A percentile compares a stretch with the other conserved stretches of the same genome.
Evolutionary conservation across 2,329 filamentous ascomycete genomes (phyloP).

Genomic region (Neofusicoccum laricinum): DNA sequence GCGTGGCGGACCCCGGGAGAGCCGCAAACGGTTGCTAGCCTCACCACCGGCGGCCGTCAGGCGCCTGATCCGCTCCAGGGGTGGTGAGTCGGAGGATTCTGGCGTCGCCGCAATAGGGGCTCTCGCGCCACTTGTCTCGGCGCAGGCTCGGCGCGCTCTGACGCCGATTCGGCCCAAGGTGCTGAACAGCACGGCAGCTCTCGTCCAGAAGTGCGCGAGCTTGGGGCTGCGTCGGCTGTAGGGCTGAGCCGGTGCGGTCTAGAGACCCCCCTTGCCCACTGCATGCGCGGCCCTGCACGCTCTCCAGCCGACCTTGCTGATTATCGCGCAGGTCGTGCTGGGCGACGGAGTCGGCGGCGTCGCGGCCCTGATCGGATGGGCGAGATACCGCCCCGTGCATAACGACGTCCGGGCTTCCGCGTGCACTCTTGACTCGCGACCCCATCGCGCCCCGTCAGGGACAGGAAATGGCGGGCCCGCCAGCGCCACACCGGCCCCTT

Average conservation of each 20-base stretch:
- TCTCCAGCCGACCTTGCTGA: background rate
- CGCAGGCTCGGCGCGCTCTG: background rate
- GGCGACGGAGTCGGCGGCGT: background rate
- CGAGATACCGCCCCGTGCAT: background rate
- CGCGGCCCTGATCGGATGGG: background rate
- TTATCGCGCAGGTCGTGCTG: background rate
- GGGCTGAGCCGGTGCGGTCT: background rate
- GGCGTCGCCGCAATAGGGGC: background rate
- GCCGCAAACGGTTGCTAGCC: slow-evolving; percentile 7
- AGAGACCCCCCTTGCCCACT: background rate
- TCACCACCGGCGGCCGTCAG: background rate
- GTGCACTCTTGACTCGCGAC: background rate
- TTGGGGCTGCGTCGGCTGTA: background rate
- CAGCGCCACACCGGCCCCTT: slow-evolving; percentile 7
- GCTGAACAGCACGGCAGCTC: background rate
- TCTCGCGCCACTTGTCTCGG: slow-evolving; percentile 6
- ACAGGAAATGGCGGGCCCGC: background rate
- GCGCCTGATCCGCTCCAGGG: background rate
- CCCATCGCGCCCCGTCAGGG: background rate
- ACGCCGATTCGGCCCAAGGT: background rate
- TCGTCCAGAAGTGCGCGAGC: background rate
- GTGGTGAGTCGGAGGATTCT: background rate
- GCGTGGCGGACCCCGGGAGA: background rate
- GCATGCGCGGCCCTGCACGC: background rate
- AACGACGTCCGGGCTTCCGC: background rate